Conservation (phyloP, 1,139 yeast species). For the Blastobotrys malaysiensis region DNA sequence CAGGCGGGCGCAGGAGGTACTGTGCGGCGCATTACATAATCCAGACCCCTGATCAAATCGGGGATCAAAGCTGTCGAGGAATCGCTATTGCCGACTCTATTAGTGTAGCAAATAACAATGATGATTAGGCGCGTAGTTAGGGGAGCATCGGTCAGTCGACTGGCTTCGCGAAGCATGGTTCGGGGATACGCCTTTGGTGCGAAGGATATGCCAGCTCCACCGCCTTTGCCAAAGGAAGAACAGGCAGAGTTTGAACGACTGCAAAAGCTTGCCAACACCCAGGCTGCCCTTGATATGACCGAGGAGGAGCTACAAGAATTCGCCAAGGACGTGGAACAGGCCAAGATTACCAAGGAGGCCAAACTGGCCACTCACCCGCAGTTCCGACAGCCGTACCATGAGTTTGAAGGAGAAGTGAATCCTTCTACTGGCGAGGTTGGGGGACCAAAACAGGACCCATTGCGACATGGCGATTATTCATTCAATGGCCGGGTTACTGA, state of each 20-base stretch:
- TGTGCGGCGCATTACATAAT: background rate
- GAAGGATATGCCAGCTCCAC: conserved; percentile 50
- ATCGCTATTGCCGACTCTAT: background rate
- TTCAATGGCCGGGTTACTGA: conserved; percentile 96
- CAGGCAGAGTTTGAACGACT: conserved; percentile 90
- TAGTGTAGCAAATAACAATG: background rate
- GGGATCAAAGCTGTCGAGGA: background rate
- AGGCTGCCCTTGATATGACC: conserved; percentile 50
- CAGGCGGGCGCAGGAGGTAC: too few species aligned
- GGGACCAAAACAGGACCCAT: conserved; percentile 98
- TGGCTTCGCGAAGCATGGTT: background rate
- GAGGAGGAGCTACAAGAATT: conserved; percentile 63
- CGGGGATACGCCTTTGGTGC: background rate
- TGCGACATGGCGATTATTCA: conserved; percentile 89
- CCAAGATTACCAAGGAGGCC: conserved; percentile 39
- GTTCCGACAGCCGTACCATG: conserved; percentile 75
- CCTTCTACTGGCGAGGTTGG: conserved; percentile 94
- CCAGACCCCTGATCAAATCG: background rate
- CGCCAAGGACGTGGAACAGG: conserved; percentile 32
- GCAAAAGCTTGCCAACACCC: conserved; percentile 75
- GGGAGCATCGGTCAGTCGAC: background rate
- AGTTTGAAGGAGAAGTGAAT: conserved; percentile 90
- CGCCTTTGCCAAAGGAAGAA: conserved; percentile 74
- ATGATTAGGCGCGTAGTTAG: background rate
- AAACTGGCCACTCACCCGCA: conserved; percentile 66